phyloP scores from a whole-genome alignment of 2,329 filamentous ascomycete genomes.

The Aureobasidium vineae region DNA sequence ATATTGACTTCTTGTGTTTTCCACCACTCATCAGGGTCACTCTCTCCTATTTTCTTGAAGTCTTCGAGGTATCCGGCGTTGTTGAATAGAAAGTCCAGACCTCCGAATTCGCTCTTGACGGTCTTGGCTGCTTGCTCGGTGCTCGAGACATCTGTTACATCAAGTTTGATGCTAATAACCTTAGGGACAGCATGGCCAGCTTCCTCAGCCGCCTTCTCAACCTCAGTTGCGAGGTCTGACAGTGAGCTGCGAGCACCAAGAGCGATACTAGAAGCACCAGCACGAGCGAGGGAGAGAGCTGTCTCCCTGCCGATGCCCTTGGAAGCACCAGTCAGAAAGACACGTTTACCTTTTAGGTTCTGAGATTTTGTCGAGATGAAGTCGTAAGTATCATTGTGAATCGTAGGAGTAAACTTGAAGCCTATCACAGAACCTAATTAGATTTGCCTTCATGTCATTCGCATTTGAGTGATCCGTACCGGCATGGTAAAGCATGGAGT shows the following conservation, averaged over 20 bases:
- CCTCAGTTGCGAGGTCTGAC: constrained; percentile 38
- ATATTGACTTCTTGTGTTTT: constrained; percentile 53
- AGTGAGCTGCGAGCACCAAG: constrained; percentile 55
- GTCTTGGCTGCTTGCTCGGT: constrained; percentile 41
- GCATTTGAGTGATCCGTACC: background rate
- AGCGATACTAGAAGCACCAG: constrained; percentile 53
- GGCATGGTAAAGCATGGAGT: background rate
- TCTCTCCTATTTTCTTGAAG: constrained; percentile 35
- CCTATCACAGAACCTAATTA: background rate
- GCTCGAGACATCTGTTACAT: constrained; percentile 44
- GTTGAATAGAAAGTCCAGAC: constrained; percentile 51
- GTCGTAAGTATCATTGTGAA: constrained; percentile 50
- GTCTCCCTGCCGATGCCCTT: constrained; percentile 48
- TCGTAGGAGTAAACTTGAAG: constrained; percentile 33
- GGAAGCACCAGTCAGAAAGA: constrained; percentile 53
- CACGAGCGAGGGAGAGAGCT: constrained; percentile 56
- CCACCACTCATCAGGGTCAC: constrained; percentile 47
- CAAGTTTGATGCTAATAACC: constrained; percentile 46
- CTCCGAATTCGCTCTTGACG: constrained; percentile 37
- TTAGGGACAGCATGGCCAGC: constrained; percentile 40
- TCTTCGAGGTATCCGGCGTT: constrained; percentile 46
- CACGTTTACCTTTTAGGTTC: constrained; percentile 43
- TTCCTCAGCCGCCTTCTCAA: constrained; percentile 42
- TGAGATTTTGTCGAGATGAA: constrained; percentile 48
- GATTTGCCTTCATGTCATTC: background rate